Evolutionary conservation across 163 green algal genomes (phyloP).

Genomic region (Coccomyxa subellipsoidea): DNA sequence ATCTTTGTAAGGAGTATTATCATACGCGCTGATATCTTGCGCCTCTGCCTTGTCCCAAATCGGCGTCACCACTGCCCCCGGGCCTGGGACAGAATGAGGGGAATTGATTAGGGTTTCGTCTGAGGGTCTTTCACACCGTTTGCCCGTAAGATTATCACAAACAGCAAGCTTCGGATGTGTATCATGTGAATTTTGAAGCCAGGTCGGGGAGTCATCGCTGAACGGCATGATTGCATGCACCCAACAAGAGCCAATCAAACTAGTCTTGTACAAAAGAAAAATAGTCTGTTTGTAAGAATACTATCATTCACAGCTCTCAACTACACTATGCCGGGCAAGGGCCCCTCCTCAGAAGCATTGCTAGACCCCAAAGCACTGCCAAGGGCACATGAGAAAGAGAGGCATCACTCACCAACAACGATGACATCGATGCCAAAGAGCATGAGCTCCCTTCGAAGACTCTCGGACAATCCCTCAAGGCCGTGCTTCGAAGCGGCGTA

Average conservation of each 20-base stretch:
- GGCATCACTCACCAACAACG: slow-evolving; percentile 8
- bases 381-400: background rate
- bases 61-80: background rate
- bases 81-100: background rate
- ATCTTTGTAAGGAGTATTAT: background rate
- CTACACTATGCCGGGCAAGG: no score
- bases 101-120: background rate
- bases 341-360: no score
- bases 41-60: slow-evolving; percentile 22
- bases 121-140: background rate
- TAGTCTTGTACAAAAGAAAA: no score
- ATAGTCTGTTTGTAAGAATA: no score
- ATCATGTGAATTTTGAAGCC: no score
- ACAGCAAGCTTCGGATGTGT: no score
- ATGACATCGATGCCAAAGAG: slow-evolving; percentile 20
- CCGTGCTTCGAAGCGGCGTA: slow-evolving; percentile 23
- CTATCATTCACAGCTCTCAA: no score
- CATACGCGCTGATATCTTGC: background rate
- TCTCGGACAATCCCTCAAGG: slow-evolving; percentile 8
- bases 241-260: no score
- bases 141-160: no score
- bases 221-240: no score
- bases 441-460: slow-evolving; percentile 16
- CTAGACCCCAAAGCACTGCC: no score
- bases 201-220: no score